Evolutionary conservation across 1,284 basidiomycete genomes (phyloP).

Genomic region (Rhodotorula sp.): DNA sequence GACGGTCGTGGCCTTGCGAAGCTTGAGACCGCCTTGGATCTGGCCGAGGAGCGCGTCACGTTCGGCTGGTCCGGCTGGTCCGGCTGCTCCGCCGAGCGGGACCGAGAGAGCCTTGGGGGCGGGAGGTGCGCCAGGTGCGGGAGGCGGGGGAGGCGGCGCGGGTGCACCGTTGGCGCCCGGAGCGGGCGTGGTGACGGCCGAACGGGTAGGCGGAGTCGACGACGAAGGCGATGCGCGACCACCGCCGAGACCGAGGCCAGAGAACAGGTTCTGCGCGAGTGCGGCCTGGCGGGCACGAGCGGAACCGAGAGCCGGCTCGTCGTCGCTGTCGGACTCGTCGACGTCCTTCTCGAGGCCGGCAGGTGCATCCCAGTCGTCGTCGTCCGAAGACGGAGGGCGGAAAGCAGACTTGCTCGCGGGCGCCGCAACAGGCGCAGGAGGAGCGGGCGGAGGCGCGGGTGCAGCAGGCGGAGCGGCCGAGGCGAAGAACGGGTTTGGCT

Average conservation of each 20-base stretch:
- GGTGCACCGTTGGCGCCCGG: slow-evolving; percentile 61
- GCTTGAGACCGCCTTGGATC: slow-evolving; percentile 73
- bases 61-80: slow-evolving; percentile 57
- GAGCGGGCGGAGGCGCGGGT: slow-evolving; percentile 25
- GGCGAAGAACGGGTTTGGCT: slow-evolving; percentile 45
- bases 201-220: slow-evolving; percentile 23
- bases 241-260: slow-evolving; percentile 30
- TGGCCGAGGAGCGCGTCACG: slow-evolving; percentile 70
- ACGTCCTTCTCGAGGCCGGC: slow-evolving; percentile 63
- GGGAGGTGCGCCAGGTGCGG: slow-evolving; percentile 46
- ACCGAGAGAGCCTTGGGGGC: slow-evolving; percentile 45
- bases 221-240: slow-evolving; percentile 6
- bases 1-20: slow-evolving; percentile 76
- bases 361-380: slow-evolving; percentile 83
- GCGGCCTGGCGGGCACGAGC: slow-evolving; percentile 70
- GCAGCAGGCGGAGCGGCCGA: slow-evolving; percentile 30
- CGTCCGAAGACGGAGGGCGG: slow-evolving; percentile 62
- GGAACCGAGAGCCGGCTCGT: slow-evolving; percentile 65
- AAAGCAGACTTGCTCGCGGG: slow-evolving; percentile 57
- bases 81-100: slow-evolving; percentile 30
- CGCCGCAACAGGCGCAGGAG: slow-evolving; percentile 43
- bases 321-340: slow-evolving; percentile 73
- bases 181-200: slow-evolving; percentile 20
- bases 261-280: slow-evolving; percentile 48
- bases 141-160: slow-evolving; percentile 39